Base-by-base conservation (phyloP, 108 stramenopile species). In the Mediolabrus comicus region DNA sequence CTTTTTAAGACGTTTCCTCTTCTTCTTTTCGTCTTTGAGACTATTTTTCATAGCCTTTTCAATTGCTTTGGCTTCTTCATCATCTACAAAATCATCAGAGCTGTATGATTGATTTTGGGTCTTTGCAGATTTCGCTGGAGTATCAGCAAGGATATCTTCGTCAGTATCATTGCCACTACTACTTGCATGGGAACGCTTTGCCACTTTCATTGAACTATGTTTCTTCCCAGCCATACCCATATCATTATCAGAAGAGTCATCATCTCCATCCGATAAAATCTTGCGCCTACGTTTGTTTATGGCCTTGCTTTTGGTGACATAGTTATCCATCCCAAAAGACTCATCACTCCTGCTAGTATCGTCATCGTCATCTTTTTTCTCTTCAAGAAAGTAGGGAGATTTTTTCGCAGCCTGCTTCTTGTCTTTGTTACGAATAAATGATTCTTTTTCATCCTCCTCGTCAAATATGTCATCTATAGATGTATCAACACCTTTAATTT, bases 1-100 rank as follows among this genome's bases (percentile, higher is more conserved):
- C 78, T 75, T 69, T 10, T 36, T 59, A 13, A 68, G 27, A 16
- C 79, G 79, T 41, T 59, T 78, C 27, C 56, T 59, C 32, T 26
- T 59, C 32, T 26, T 72, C 35, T 30, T 43, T 24, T 35, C 12
- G 26, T 84, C 74, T 59, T 76, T 70, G 16, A 59, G 22, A 36
- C 82, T 83, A 12, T 62, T 57, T 38, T 79, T 68, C 17, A 84
- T 71, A 9, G 81, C 81, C 11, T 24, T 30, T 14, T 69, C 46
- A 27, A 82, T 34, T 11, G 83, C 81, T 10, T 67, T 52, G 8
- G 67, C 71, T 35, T 81, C 81, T 14, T 86, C 80, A 14, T 79
- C 75, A 1, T 72, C 83, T 12, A 65, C 54, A 53, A 61, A 68
- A 28, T 63, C 60, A 22, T 75, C 62, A 17, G 57, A 30, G 11